Evolutionary conservation across 73 alveolate species (phyloP), one percentile per base, ranked within the genome.

Genomic region (Durusdinium trenchii): DNA sequence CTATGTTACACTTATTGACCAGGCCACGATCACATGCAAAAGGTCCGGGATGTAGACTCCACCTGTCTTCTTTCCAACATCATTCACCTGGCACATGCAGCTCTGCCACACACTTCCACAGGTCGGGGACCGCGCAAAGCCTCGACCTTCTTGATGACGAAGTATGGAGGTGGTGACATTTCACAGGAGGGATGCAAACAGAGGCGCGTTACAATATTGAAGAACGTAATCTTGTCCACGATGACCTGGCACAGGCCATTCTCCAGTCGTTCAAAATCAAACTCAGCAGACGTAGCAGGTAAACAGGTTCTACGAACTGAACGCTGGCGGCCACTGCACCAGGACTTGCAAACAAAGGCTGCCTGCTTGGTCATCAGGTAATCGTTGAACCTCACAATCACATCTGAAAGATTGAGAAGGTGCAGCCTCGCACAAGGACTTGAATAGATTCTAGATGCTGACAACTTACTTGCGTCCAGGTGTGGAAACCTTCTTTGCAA

Each of bases 131-230:
- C 18, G 50, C 64, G 43, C 6, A 86, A 12, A n/a, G 81, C 97
- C 81, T 91, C 97, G 16, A 91, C 97, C 64, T 69, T 64, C 87
- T 91, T 91, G 97, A 91, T 91, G 76, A 91, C 97, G 60, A 91
- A 91, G 87, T 91, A 91, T 42, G 97, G 89, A 6, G 97, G 97
- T 30, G 97, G 97, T 48, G 97, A 42, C 97, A 91, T 91, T 26
- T 91, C 97, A 9, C 97, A 91, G 57, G 97, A 91, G 10, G 97
- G 97, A 52, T 91, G 97, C 51, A 91, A 75, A 23, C 97, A 91
- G 43, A 91, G 81, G 30, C 97, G 97, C 30, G 97, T 91, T 75
- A 91, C 97, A 57, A 91, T 91, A 54, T 91, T 91, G 97, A 26
- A 46, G 97, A 91, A 91, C 45, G 97, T 46, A 87, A 91, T 91